Evolutionary conservation across 2,329 filamentous ascomycete genomes (phyloP).

Genomic region (Talaromyces marneffei): DNA sequence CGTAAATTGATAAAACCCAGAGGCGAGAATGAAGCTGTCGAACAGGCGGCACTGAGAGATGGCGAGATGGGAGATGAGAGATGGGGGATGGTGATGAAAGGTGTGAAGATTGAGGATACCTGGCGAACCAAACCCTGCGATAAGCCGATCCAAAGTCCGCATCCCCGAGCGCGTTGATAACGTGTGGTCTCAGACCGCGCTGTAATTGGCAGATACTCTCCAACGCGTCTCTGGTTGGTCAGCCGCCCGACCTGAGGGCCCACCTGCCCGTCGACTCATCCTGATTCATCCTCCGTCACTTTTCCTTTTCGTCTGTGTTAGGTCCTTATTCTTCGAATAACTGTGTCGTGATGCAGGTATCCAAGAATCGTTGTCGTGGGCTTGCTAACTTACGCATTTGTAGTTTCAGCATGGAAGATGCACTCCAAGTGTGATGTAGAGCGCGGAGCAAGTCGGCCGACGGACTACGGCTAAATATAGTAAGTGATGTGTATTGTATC

Average conservation of each 20-base stretch:
- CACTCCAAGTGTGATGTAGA: neutral
- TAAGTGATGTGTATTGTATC: too few relatives aligned
- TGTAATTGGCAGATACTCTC: neutral
- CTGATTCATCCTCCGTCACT: slow-evolving; percentile 10
- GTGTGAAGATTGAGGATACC: neutral
- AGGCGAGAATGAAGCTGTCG: neutral
- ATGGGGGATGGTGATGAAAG: neutral
- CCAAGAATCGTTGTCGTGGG: too few relatives aligned
- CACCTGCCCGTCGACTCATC: slow-evolving; percentile 5
- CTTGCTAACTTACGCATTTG: too few relatives aligned
- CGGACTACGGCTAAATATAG: neutral
- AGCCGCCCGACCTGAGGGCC: neutral
- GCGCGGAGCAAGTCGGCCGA: neutral
- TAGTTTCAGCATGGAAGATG: neutral
- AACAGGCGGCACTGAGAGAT: neutral
- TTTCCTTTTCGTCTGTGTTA: neutral
- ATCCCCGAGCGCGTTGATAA: slow-evolving; percentile 2
- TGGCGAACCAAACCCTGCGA: neutral
- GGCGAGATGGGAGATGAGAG: neutral
- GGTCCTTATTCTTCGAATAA: neutral
- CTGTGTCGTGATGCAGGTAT: too few relatives aligned
- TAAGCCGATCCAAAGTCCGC: slow-evolving; percentile 1
- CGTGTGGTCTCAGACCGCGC: neutral
- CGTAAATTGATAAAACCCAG: neutral
- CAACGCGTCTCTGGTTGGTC: slow-evolving; percentile 3